Conservation (phyloP, 495 filamentous ascomycete species). For the Sphaerosporella brunnea region DNA sequence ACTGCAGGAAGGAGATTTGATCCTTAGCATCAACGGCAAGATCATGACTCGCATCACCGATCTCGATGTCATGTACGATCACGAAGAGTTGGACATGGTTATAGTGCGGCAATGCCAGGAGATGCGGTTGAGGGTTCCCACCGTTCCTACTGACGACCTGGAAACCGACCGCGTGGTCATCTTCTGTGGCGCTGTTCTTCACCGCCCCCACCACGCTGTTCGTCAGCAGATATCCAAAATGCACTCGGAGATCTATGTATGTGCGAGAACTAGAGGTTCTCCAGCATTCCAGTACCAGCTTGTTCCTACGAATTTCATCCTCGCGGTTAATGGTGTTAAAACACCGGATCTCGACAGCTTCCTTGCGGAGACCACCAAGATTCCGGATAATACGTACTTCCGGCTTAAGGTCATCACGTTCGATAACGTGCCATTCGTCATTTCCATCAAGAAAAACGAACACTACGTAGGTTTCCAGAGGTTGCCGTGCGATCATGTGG, state of each 20-base stretch:
- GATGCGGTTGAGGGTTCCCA: constrained; percentile 59
- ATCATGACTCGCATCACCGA: constrained; percentile 85
- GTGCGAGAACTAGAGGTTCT: constrained; percentile 62
- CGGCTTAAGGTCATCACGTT: constrained; percentile 85
- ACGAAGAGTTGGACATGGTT: constrained; percentile 63
- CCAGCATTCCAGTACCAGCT: constrained; percentile 86
- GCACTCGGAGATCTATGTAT: constrained; percentile 95
- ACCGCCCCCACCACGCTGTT: constrained; percentile 88
- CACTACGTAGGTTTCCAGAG: constrained; percentile 54
- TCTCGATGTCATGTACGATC: constrained; percentile 89
- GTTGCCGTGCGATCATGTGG: neutral
- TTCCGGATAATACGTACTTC: constrained; percentile 96
- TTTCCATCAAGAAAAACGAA: constrained; percentile 99
- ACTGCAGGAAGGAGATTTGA: constrained; percentile 79
- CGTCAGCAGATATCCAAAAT: constrained; percentile 91
- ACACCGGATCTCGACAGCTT: constrained; percentile 70
- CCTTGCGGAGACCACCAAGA: constrained; percentile 57
- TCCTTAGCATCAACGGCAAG: constrained; percentile 76
- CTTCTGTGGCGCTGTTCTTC: constrained; percentile 88
- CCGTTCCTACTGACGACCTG: constrained; percentile 72
- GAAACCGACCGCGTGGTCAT: constrained; percentile 82
- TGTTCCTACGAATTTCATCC: constrained; percentile 92
- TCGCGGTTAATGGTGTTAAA: constrained; percentile 72
- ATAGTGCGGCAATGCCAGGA: constrained; percentile 76
- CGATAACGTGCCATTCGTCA: constrained; percentile 92